phyloP scores from a whole-genome alignment of 495 filamentous ascomycete species.

The Entonaema liquescens region DNA sequence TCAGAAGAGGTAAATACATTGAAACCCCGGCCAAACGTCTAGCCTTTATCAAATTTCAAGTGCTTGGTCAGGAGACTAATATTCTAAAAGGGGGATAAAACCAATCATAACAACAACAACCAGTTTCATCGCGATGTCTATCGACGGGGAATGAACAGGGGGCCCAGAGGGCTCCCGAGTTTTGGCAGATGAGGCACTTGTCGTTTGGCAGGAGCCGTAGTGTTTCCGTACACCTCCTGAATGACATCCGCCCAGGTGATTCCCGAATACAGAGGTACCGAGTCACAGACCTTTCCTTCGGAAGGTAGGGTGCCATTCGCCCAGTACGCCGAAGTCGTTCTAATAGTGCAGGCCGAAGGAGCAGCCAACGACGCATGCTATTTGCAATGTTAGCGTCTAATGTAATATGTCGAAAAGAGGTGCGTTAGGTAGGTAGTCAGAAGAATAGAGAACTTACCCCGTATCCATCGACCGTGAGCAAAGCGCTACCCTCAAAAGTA shows the following conservation, averaged over 20 bases:
- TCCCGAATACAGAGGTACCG: conserved; percentile 21
- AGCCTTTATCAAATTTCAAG: background rate
- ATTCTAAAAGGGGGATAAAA: background rate
- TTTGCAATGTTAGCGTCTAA: background rate
- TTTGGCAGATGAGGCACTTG: background rate
- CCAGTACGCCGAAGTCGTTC: conserved; percentile 58
- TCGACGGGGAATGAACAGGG: background rate
- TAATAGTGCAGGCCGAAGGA: conserved; percentile 59
- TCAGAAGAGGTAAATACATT: background rate
- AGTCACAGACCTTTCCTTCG: conserved; percentile 53
- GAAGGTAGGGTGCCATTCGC: conserved; percentile 56
- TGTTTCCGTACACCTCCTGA: conserved; percentile 22
- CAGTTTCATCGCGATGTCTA: background rate
- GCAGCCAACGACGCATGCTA: conserved; percentile 59
- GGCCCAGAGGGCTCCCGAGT: background rate
- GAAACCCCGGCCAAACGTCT: background rate
- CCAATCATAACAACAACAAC: background rate
- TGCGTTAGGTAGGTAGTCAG: background rate
- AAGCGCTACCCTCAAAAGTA: conserved; percentile 60
- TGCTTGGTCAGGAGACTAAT: background rate
- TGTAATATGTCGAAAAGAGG: background rate
- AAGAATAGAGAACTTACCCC: conserved; percentile 55
- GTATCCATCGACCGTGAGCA: conserved; percentile 62
- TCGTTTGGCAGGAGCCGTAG: conserved; percentile 21
- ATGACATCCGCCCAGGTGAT: conserved; percentile 38